phyloP scores from a whole-genome alignment of 768 basidiomycete species.

The Chlorophyllum brunneum region DNA sequence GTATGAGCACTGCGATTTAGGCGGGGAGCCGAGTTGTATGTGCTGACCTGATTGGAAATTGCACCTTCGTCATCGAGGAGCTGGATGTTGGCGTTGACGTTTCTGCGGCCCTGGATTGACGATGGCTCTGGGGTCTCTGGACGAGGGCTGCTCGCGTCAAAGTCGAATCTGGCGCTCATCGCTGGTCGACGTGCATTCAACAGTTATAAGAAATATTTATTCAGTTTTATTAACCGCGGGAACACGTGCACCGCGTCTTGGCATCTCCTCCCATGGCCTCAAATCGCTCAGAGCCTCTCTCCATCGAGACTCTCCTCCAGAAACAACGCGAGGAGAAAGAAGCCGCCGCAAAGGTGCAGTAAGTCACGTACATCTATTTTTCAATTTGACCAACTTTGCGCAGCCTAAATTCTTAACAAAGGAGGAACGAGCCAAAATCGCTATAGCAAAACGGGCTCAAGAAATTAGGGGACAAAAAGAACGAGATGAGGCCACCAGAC shows the following conservation, averaged over 20 bases:
- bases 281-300: conserved; percentile 66
- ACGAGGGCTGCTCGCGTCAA: conserved; percentile 42
- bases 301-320: conserved; percentile 82
- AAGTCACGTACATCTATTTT: not conserved
- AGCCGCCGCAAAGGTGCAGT: conserved; percentile 76
- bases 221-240: not conserved
- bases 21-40: not conserved
- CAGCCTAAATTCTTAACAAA: conserved; percentile 95
- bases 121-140: conserved; percentile 62
- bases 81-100: conserved; percentile 36
- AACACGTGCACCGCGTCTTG: conserved; percentile 13
- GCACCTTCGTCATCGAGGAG: conserved; percentile 70
- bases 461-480: conserved; percentile 76
- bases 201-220: not conserved
- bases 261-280: conserved; percentile 36
- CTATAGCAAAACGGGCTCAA: conserved; percentile 80
- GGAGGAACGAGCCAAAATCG: conserved; percentile 85
- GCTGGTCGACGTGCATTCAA: not conserved
- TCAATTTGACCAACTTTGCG: conserved; percentile 1
- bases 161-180: conserved; percentile 20
- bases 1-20: not conserved
- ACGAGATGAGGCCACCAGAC: conserved; percentile 54
- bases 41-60: conserved; percentile 59
- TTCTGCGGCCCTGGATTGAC: conserved; percentile 55
- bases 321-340: conserved; percentile 89